Conservation (phyloP, 805 yeast genomes). For the Metschnikowia hibisci region DNA sequence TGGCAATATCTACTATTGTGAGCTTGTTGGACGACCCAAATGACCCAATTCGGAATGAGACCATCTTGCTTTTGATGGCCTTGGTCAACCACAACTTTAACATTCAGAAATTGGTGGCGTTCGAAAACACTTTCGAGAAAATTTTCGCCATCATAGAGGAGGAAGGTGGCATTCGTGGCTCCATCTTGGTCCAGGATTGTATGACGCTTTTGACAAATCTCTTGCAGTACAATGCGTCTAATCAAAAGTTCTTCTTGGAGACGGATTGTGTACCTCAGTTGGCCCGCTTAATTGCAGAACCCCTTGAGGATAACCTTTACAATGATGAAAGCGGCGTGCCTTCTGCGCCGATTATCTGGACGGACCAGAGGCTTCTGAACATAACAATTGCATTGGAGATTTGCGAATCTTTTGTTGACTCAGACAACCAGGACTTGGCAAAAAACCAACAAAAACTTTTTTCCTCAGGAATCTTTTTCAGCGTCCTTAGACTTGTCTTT, state of each 20-base stretch:
- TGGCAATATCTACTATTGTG: constrained; percentile 77
- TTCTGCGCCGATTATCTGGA: constrained; percentile 56
- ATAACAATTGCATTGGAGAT: constrained; percentile 66
- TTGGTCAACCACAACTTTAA: constrained; percentile 77
- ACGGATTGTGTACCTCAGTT: constrained; percentile 72
- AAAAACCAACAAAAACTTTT: constrained; percentile 60
- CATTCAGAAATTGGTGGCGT: constrained; percentile 89
- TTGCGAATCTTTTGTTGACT: constrained; percentile 62
- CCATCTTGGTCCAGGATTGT: constrained; percentile 88
- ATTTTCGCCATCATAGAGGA: constrained; percentile 74
- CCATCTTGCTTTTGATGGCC: constrained; percentile 77
- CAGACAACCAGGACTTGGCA: constrained; percentile 63
- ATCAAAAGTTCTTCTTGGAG: constrained; percentile 85
- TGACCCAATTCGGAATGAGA: constrained; percentile 88
- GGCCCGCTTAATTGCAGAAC: constrained; percentile 59
- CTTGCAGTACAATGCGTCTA: constrained; percentile 77
- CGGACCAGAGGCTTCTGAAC: constrained; percentile 68
- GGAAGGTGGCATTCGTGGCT: constrained; percentile 88
- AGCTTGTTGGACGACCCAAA: constrained; percentile 42
- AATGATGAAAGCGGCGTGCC: constrained; percentile 24
- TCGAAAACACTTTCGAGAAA: constrained; percentile 85
- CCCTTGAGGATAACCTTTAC: constrained; percentile 36
- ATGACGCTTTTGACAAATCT: constrained; percentile 69
- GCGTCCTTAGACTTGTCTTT: constrained; percentile 68
- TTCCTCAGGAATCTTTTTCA: constrained; percentile 58